Conservation (phyloP, 2,329 filamentous ascomycete species). For the Penicillium polonicum region DNA sequence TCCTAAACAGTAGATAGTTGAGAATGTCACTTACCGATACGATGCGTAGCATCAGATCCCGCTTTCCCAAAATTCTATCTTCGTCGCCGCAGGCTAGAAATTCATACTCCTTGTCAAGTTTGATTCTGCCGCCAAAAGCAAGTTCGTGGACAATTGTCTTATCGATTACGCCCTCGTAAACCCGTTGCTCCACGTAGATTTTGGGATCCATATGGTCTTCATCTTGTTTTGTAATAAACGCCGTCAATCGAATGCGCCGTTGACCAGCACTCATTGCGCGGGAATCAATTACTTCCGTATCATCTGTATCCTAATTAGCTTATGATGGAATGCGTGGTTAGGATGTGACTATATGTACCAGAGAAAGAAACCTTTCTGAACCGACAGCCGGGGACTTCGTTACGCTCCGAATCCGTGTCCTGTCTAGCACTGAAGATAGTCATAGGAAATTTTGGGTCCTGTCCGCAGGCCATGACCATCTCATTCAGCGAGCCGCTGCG, state of each 20-base stretch:
- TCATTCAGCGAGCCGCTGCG: constrained; percentile 11
- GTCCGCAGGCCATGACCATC: constrained; percentile 10
- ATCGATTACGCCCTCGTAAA: constrained; percentile 10
- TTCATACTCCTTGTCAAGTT: constrained; percentile 16
- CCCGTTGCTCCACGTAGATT: constrained; percentile 19
- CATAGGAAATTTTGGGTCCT: constrained; percentile 1
- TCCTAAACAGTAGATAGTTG: not conserved
- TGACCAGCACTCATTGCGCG: too few species aligned
- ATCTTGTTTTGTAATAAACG: not conserved
- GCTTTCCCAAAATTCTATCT: constrained; percentile 14
- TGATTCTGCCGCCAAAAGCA: constrained; percentile 9
- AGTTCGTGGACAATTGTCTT: constrained; percentile 17
- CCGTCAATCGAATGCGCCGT: too few species aligned
- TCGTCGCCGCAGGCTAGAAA: constrained; percentile 20
- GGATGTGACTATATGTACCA: constrained; percentile 6
- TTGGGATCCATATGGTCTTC: constrained; percentile 9
- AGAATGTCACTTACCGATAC: constrained; percentile 14
- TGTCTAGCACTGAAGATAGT: constrained; percentile 19
- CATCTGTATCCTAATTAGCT: too few species aligned
- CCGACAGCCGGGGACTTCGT: constrained; percentile 14
- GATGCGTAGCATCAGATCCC: constrained; percentile 16
- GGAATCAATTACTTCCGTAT: too few species aligned
- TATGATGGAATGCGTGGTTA: too few species aligned
- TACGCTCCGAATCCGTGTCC: constrained; percentile 11
- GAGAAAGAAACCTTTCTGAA: constrained; percentile 19